Conservation (phyloP, 768 basidiomycete species). For the Pulveroboletus sp. region DNA sequence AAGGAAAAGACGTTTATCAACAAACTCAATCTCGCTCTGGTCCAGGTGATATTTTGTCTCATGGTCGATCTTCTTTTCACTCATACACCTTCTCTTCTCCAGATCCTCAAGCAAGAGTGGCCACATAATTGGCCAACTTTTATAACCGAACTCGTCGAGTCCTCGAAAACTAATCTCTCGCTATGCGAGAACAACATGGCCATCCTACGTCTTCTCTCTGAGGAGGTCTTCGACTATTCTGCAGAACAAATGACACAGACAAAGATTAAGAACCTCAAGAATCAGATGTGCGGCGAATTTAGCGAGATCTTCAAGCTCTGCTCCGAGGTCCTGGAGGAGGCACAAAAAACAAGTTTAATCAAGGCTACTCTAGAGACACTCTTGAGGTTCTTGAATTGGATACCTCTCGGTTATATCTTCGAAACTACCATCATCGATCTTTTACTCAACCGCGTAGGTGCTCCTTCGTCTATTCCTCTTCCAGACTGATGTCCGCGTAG, state of each 20-base stretch:
- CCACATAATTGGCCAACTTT: constrained; percentile 98
- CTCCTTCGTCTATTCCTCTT: constrained; percentile 6
- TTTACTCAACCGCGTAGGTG: constrained; percentile 80
- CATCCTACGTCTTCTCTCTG: constrained; percentile 93
- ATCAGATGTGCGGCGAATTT: constrained; percentile 96
- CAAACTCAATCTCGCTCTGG: constrained; percentile 93
- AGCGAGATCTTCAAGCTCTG: constrained; percentile 98
- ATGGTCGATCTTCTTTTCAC: not conserved
- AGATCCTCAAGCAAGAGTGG: constrained; percentile 99
- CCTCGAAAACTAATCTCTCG: constrained; percentile 92
- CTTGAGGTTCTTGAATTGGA: constrained; percentile 97
- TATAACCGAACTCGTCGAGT: constrained; percentile 94
- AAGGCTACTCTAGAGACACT: constrained; percentile 93
- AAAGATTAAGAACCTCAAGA: constrained; percentile 96
- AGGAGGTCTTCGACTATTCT: constrained; percentile 98
- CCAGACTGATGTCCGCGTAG: constrained; percentile 37
- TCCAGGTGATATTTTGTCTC: constrained; percentile 58
- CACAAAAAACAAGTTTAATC: constrained; percentile 93
- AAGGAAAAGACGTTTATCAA: constrained; percentile 94
- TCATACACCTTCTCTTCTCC: constrained; percentile 7
- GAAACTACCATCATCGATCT: constrained; percentile 97
- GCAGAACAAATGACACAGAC: constrained; percentile 98
- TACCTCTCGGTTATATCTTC: constrained; percentile 97
- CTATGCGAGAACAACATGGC: constrained; percentile 99
- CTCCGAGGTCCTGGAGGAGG: constrained; percentile 93